A percentile compares a stretch with the other conserved stretches of the same genome.
Conservation (phyloP, 2,329 filamentous ascomycete genomes). For the Sordariomycetes sp. region DNA sequence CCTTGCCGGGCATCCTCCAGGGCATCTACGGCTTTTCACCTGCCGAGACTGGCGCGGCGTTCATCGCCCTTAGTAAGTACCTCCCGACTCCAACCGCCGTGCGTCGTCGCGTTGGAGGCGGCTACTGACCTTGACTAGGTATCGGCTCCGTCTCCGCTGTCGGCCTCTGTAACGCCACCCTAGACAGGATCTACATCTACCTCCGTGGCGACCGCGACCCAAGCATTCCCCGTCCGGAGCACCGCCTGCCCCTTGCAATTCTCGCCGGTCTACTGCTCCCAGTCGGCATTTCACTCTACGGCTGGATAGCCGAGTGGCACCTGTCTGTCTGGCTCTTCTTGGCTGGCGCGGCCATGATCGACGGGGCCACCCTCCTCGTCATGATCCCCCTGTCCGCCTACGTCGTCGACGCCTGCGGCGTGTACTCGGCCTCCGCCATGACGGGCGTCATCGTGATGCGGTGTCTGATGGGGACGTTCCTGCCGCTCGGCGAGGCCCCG, state of each 20-base stretch:
- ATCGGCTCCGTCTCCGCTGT: slow-evolving; percentile 33
- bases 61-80: slow-evolving; percentile 19
- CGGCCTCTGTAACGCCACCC: slow-evolving; percentile 30
- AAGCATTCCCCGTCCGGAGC: slow-evolving; percentile 28
- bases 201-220: slow-evolving; percentile 26
- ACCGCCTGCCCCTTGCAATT: slow-evolving; percentile 38
- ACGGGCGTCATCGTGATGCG: slow-evolving; percentile 41
- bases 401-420: slow-evolving; percentile 40
- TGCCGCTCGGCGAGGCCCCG: slow-evolving; percentile 36
- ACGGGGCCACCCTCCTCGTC: slow-evolving; percentile 28
- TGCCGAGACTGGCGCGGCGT: slow-evolving; percentile 34
- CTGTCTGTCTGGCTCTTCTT: slow-evolving; percentile 30
- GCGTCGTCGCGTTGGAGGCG: not conserved
- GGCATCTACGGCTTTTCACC: slow-evolving; percentile 34
- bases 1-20: slow-evolving; percentile 35
- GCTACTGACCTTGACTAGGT: slow-evolving; percentile 18
- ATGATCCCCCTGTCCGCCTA: slow-evolving; percentile 39
- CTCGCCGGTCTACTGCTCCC: slow-evolving; percentile 31
- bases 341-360: slow-evolving; percentile 26
- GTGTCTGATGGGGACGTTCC: slow-evolving; percentile 41
- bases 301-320: slow-evolving; percentile 31
- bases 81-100: slow-evolving; percentile 7
- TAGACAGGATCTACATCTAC: slow-evolving; percentile 39
- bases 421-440: slow-evolving; percentile 43
- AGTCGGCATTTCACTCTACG: slow-evolving; percentile 28